Base-by-base conservation (phyloP, 257 asterid genomes). In the Solanum ahanhuiri region DNA sequence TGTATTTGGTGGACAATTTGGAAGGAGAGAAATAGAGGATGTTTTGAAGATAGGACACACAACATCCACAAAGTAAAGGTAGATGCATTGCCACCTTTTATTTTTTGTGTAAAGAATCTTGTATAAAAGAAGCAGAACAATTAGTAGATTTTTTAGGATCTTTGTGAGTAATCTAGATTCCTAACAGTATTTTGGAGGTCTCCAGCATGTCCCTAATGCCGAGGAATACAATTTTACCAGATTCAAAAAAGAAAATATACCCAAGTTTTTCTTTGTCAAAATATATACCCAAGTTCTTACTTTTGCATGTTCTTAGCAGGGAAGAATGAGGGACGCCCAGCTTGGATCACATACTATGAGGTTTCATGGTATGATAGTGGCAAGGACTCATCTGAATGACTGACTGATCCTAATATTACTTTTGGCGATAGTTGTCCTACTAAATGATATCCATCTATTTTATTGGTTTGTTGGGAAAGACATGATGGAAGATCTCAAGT, bases 391-490 rank as follows among this genome's bases (percentile, higher is more conserved):
- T 86, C 51, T 88, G 91, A 93, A 92, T 89, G 99, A 96, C 90
- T 96, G 98, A 96, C 88, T 95, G 58, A 93, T 93, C 87, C 93
- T 95, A 79, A 34, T 96, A 35, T 88, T 94, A 67, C 95, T 95
- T 72, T 88, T 88, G 88, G 60, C 76, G 20, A 88, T 93, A 81
- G 51, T 89, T 77, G 31, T 54, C n/a, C 67, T 87, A 79, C 90
- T 96, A 88, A 88, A 93, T 89, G 12, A 81, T 72, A 91, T 95
- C 86, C 90, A 90, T 87, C 98, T 97, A 7, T 95, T 93, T 86
- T 88, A 93, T 73, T 95, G 98, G 34, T 96, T 93, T 89, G 96
- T 94, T 69, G 98, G 98, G 87, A 91, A 91, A 91, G 98, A 93
- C 88, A 93, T 93, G 98, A 94, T 96, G 96, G 85, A 90, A 76